Evolutionary conservation across 192 early-diverging fungal species (phyloP).

Genomic region (Chytriomyces confervae): DNA sequence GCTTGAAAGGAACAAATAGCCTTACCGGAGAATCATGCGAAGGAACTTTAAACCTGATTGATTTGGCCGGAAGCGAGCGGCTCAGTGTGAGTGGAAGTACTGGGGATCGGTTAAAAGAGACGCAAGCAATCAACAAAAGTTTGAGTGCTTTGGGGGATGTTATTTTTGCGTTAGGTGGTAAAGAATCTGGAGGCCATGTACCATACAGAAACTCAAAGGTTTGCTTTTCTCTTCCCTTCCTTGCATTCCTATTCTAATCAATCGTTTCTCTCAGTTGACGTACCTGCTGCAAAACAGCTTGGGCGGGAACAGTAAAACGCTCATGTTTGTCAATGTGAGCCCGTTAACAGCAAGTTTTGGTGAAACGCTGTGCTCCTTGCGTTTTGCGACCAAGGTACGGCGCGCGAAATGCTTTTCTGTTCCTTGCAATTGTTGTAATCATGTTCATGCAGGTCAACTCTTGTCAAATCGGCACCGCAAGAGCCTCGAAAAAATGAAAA

Average conservation of each 20-base stretch:
- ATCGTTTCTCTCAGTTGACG: conserved; percentile 53
- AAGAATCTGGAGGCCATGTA: conserved; percentile 71
- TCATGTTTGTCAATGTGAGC: conserved; percentile 98
- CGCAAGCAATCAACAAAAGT: conserved; percentile 96
- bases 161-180: conserved; percentile 79
- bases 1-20: conserved; percentile 73
- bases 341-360: conserved; percentile 78
- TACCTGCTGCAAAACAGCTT: conserved; percentile 75
- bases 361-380: conserved; percentile 88
- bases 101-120: conserved; percentile 89
- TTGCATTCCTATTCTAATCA: neutral
- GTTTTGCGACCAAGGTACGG: conserved; percentile 90
- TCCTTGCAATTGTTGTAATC: neutral
- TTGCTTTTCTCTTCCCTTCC: conserved; percentile 40
- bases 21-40: conserved; percentile 73
- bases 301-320: conserved; percentile 92
- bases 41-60: conserved; percentile 90
- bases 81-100: conserved; percentile 80
- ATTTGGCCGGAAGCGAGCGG: conserved; percentile 93
- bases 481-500: conserved; percentile 28
- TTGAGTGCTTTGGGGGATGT: conserved; percentile 90
- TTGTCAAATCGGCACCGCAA: conserved; percentile 86
- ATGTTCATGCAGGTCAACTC: conserved; percentile 67
- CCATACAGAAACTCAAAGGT: conserved; percentile 96
- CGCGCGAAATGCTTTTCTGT: neutral